Evolutionary conservation across 768 basidiomycete species (phyloP), one percentile per base, ranked within the genome.

Genomic region (Russula dissimulans): DNA sequence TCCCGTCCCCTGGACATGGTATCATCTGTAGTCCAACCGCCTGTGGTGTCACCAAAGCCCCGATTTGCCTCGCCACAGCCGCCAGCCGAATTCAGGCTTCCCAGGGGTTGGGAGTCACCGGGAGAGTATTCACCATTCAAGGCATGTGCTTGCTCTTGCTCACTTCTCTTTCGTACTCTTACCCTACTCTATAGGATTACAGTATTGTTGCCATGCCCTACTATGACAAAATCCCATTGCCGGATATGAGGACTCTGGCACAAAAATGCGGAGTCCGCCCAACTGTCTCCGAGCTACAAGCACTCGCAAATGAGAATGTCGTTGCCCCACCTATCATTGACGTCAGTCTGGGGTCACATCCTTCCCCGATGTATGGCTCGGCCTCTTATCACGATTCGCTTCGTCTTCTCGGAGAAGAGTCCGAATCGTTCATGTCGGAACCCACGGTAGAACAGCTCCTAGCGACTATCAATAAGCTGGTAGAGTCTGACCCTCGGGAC

Each of bases 321-420:
- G 53, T 32, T 3, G 60, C 60, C 3, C 36, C 49, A 0, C 62
- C 62, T 15, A 54, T n/a, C 34, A 41, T 64, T 18, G 54, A 62
- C n/a, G 39, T 62, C 12, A 50, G 39, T 32, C 45, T 62, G 5
- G 62, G 60, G 5, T n/a, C 17, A 0, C 57, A 55, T 4, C 45
- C 54, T 45, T 31, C 59, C 15, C 34, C 15, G 3, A 61, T 55
- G 48, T 61, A 36, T 6, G 54, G 34, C 8, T 45, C 59, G 12
- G 17, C 32, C 4, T 29, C 54, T 3, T 51, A 50, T 9, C 54
- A 61, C 18, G 29, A 61, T 26, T 22, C 50, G 1, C 34, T 46
- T 22, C 48, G 43, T 26, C 34, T 39, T 10, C 22, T 62, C 2
- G 45, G 54, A 45, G 60, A 56, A 42, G 45, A 52, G 3, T 46